Conservation (phyloP, 2,329 filamentous ascomycete species). For the Neonectria magnoliae region DNA sequence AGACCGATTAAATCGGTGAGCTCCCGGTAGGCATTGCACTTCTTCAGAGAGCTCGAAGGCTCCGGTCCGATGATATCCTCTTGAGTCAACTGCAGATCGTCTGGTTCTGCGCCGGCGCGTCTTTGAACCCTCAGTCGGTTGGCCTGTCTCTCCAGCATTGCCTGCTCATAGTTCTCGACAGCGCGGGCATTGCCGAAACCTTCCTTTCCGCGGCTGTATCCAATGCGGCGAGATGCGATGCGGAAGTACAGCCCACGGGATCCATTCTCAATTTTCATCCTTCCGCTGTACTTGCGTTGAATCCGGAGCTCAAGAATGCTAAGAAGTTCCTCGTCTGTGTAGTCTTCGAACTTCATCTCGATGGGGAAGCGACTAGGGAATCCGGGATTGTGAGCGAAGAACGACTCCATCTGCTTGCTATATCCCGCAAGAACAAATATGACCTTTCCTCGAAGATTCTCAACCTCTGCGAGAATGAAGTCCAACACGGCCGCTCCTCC, state of each 20-base stretch:
- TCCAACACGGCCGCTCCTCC: slow-evolving; percentile 74
- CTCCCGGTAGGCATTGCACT: slow-evolving; percentile 65
- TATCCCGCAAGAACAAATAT: slow-evolving; percentile 81
- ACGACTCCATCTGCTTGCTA: slow-evolving; percentile 77
- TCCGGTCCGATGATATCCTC: slow-evolving; percentile 79
- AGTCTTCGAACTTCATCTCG: slow-evolving; percentile 74
- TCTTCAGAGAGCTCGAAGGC: slow-evolving; percentile 61
- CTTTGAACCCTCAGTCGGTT: slow-evolving; percentile 62
- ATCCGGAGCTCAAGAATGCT: slow-evolving; percentile 68
- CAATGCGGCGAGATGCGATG: slow-evolving; percentile 70
- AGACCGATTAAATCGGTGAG: slow-evolving; percentile 70
- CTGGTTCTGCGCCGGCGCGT: slow-evolving; percentile 50
- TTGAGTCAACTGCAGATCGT: slow-evolving; percentile 69
- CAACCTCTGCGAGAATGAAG: slow-evolving; percentile 76
- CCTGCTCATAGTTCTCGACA: slow-evolving; percentile 69
- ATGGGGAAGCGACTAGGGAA: slow-evolving; percentile 75
- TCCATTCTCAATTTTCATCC: slow-evolving; percentile 70
- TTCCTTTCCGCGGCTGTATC: slow-evolving; percentile 67
- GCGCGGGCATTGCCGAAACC: slow-evolving; percentile 80
- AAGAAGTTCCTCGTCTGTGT: slow-evolving; percentile 71
- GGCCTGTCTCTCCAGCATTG: slow-evolving; percentile 68
- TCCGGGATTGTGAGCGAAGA: slow-evolving; percentile 79
- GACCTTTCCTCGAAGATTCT: slow-evolving; percentile 75
- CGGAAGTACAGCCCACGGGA: slow-evolving; percentile 69
- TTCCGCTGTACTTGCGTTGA: slow-evolving; percentile 59